These are phyloP conservation scores for Aspergillus tanneri DNA, from an alignment of 2,329 filamentous ascomycete genomes.

Conservation along the genomic window DNA sequence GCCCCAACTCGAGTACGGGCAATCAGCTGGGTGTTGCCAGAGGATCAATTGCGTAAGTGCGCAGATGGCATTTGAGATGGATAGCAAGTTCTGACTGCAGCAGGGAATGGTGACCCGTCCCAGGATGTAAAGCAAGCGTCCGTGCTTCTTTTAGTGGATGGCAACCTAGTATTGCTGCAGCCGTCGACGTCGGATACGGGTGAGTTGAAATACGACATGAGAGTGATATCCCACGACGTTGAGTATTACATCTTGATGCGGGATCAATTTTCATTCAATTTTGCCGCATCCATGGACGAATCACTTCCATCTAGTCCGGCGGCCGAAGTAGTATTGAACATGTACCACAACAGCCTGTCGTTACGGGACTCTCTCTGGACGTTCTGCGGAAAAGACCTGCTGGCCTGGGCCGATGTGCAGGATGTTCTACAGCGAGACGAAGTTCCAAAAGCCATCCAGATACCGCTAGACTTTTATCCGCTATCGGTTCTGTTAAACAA, in stretches of 20 bases:
- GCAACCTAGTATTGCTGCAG: slow-evolving; percentile 88
- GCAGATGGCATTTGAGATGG: not conserved
- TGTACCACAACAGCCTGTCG: slow-evolving; percentile 51
- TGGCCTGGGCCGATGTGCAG: slow-evolving; percentile 84
- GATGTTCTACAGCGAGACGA: slow-evolving; percentile 77
- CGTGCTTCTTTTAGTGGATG: slow-evolving; percentile 94
- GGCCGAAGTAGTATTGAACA: slow-evolving; percentile 46
- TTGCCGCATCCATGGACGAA: slow-evolving; percentile 49
- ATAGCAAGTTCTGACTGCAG: slow-evolving; percentile 14
- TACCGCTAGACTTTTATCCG: slow-evolving; percentile 93
- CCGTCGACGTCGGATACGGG: slow-evolving; percentile 79
- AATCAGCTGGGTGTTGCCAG: slow-evolving; percentile 92
- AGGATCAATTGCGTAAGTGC: slow-evolving; percentile 71
- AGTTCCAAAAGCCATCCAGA: slow-evolving; percentile 69
- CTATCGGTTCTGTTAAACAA: slow-evolving; percentile 84
- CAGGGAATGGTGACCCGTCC: slow-evolving; percentile 83
- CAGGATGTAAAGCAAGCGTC: slow-evolving; percentile 93
- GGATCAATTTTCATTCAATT: slow-evolving; percentile 64
- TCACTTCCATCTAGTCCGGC: slow-evolving; percentile 51
- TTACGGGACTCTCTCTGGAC: slow-evolving; percentile 89
- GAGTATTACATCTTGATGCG: slow-evolving; percentile 93
- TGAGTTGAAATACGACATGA: slow-evolving; percentile 96
- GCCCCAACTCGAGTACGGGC: slow-evolving; percentile 89
- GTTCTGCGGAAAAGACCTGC: slow-evolving; percentile 83
- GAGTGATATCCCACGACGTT: slow-evolving; percentile 90